Conservation (phyloP, 352 stramenopile species). For the Hyaloperonospora brassicae region DNA sequence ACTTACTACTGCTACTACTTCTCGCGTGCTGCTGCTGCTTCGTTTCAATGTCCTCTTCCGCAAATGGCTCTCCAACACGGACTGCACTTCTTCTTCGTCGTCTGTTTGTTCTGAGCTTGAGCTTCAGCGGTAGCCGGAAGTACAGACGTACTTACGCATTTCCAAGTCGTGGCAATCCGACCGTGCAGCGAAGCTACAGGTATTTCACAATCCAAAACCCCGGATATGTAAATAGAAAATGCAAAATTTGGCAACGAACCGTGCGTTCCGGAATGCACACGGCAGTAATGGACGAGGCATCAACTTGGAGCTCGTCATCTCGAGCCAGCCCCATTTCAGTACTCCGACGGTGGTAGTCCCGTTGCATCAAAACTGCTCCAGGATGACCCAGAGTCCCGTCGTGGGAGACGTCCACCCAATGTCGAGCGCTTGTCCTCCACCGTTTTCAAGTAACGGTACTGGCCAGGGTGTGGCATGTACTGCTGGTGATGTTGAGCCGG, state of each 20-base stretch:
- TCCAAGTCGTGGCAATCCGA: conserved; percentile 29
- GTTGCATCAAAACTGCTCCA: conserved; percentile 45
- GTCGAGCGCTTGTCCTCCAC: conserved; percentile 54
- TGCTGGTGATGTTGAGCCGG: conserved; percentile 26
- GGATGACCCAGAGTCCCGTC: conserved; percentile 51
- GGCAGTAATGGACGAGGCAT: conserved; percentile 7
- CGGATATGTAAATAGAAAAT: conserved; percentile 37
- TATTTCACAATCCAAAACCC: conserved; percentile 37
- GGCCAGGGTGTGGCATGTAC: conserved; percentile 27
- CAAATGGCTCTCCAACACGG: conserved; percentile 16
- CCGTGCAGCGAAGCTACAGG: conserved; percentile 31
- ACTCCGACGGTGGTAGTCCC: conserved; percentile 32
- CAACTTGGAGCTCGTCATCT: not conserved
- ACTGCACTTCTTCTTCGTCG: conserved; percentile 31
- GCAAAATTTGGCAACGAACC: conserved; percentile 25
- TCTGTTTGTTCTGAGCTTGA: conserved; percentile 19
- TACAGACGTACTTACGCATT: conserved; percentile 6
- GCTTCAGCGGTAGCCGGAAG: conserved; percentile 17
- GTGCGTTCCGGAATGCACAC: conserved; percentile 11
- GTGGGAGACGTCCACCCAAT: conserved; percentile 20
- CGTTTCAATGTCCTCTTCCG: conserved; percentile 25
- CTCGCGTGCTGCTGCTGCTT: conserved; percentile 26
- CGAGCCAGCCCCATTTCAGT: conserved; percentile 11
- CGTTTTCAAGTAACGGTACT: conserved; percentile 63
- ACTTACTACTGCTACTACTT: conserved; percentile 39